Evolutionary conservation across 2,329 filamentous ascomycete species (phyloP).

Genomic region (Ceratocystiopsis brevicomis): DNA sequence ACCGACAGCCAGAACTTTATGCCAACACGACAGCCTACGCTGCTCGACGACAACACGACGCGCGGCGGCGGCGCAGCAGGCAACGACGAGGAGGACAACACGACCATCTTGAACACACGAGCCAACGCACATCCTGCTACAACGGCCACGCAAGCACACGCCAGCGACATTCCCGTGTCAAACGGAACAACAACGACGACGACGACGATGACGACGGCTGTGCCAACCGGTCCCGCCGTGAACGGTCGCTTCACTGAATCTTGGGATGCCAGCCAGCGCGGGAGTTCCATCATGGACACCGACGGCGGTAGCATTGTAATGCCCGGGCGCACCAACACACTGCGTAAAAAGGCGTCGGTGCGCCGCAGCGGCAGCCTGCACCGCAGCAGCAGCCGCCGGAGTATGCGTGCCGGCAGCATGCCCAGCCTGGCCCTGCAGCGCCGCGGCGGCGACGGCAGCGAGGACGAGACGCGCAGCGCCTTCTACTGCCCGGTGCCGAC

Average conservation of each 20-base stretch:
- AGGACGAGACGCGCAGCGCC: constrained; percentile 58
- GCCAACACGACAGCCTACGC: constrained; percentile 8
- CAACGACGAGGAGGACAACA: constrained; percentile 14
- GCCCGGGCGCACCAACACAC: constrained; percentile 42
- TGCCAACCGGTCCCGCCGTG: constrained; percentile 2
- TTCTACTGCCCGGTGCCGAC: constrained; percentile 86
- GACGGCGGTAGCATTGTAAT: constrained; percentile 18
- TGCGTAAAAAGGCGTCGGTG: constrained; percentile 76
- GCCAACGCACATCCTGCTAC: constrained; percentile 14
- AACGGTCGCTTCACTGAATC: constrained; percentile 45
- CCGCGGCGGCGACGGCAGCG: constrained; percentile 28
- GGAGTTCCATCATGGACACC: constrained; percentile 37
- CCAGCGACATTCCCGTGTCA: too few species aligned
- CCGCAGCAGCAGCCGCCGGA: constrained; percentile 62
- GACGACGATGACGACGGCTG: constrained; percentile 3
- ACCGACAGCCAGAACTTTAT: constrained; percentile 6
- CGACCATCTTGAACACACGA: constrained; percentile 19
- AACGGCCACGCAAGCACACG: constrained; percentile 5
- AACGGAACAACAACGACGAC: constrained; percentile 1
- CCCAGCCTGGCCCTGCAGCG: constrained; percentile 59
- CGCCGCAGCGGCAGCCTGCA: constrained; percentile 55
- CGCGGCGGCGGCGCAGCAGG: too few species aligned
- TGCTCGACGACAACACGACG: neutral
- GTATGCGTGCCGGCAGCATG: constrained; percentile 71
- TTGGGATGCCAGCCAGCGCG: constrained; percentile 50